A percentile compares a stretch with the other conserved stretches of the same genome.
Conservation (phyloP, 164 flowering plant species). For the Magnolia changhungtana region DNA sequence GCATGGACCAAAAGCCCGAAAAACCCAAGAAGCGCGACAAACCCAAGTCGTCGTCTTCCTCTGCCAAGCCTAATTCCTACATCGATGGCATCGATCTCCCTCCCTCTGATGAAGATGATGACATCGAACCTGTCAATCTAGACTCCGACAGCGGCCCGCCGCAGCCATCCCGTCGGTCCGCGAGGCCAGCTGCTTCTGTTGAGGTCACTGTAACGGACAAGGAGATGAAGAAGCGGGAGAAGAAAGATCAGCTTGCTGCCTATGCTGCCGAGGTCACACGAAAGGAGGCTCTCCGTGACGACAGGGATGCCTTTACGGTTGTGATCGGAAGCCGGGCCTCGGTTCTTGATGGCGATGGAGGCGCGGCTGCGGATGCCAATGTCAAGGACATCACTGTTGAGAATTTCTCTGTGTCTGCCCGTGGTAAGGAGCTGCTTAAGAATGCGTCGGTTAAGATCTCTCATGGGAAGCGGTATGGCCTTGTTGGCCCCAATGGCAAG, state of each 20-base stretch:
- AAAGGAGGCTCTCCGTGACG: constrained; percentile 71
- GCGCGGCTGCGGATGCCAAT: constrained; percentile 17
- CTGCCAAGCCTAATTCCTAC: constrained; percentile 43
- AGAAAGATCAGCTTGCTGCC: constrained; percentile 56
- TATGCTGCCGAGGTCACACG: constrained; percentile 49
- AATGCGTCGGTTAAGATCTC: constrained; percentile 18
- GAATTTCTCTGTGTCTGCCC: constrained; percentile 20
- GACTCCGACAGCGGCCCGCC: background rate
- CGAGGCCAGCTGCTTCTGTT: constrained; percentile 14
- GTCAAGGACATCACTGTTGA: constrained; percentile 21
- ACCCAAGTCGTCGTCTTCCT: constrained; percentile 37
- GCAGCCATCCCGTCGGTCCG: background rate
- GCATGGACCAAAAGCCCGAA: constrained; percentile 72
- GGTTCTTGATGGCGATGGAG: constrained; percentile 9
- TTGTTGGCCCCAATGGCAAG: constrained; percentile 85
- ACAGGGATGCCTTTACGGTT: constrained; percentile 59
- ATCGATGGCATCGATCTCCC: constrained; percentile 77
- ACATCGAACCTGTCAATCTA: constrained; percentile 29
- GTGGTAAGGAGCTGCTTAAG: constrained; percentile 18
- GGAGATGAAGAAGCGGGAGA: constrained; percentile 73
- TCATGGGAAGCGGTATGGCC: constrained; percentile 21
- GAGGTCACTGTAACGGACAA: constrained; percentile 41
- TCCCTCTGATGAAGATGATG: constrained; percentile 59
- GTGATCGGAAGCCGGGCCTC: constrained; percentile 16
- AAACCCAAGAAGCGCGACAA: constrained; percentile 41